phyloP scores from a whole-genome alignment of 805 yeast species.

The Starmerella ratchasimensis region DNA sequence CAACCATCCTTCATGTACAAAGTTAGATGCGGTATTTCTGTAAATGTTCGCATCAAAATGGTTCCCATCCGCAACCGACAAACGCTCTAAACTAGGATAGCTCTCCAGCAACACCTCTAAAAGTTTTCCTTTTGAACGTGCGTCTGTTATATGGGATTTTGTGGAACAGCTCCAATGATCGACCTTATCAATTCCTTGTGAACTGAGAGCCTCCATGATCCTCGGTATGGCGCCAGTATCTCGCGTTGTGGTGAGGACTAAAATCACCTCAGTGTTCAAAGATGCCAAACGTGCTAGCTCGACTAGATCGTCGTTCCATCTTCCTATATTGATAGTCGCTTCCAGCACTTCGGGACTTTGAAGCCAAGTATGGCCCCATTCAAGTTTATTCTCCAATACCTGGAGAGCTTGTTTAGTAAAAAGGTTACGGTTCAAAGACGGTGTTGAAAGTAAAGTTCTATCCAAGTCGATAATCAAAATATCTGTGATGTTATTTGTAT shows the following conservation, averaged over 20 bases:
- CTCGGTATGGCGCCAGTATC: conserved; percentile 1
- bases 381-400: conserved; percentile 11
- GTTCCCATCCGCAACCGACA: conserved; percentile 14
- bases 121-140: conserved; percentile 7
- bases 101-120: conserved; percentile 14
- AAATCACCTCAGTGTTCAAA: background rate
- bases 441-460: conserved; percentile 16
- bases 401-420: conserved; percentile 8
- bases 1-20: conserved; percentile 9
- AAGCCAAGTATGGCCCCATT: conserved; percentile 12
- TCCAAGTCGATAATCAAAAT: conserved; percentile 19
- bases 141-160: background rate
- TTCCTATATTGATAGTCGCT: conserved; percentile 6
- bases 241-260: conserved; percentile 18
- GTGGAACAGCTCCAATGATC: conserved; percentile 16
- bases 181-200: conserved; percentile 8
- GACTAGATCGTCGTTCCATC: conserved; percentile 16
- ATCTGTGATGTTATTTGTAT: conserved; percentile 9
- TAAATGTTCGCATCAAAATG: conserved; percentile 9
- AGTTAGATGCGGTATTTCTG: conserved; percentile 1
- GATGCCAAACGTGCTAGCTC: conserved; percentile 11
- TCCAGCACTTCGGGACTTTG: conserved; percentile 12
- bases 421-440: conserved; percentile 12
- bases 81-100: conserved; percentile 9
- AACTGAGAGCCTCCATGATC: conserved; percentile 10